A percentile compares a stretch with the other conserved stretches of the same genome.
phyloP scores from a whole-genome alignment of 176 grass and related monocot genomes.

The Avena sativa region DNA sequence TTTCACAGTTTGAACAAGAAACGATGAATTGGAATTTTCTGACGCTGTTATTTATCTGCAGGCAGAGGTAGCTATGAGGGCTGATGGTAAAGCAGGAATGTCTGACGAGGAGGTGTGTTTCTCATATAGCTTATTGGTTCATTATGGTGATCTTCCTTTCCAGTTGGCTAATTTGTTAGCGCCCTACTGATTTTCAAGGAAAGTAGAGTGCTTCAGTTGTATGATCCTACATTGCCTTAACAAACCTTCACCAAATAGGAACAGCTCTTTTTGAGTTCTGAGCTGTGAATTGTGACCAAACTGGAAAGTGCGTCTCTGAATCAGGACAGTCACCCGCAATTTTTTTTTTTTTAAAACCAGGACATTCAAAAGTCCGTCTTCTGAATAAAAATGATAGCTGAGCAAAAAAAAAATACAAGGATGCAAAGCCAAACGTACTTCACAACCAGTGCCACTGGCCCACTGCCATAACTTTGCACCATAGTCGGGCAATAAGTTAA shows the following conservation, averaged over 20 bases:
- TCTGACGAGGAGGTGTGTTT: constrained; percentile 81
- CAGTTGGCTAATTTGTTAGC: constrained; percentile 11
- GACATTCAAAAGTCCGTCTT: not conserved
- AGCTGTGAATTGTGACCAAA: not conserved
- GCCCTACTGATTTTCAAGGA: constrained; percentile 22
- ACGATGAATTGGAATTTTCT: constrained; percentile 28
- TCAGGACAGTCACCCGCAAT: not conserved
- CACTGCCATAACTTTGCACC: not conserved
- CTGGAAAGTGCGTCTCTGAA: not conserved
- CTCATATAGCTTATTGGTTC: not conserved
- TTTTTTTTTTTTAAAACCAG: not conserved
- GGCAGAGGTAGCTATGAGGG: constrained; percentile 96
- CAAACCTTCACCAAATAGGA: constrained; percentile 28
- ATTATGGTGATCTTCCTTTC: not conserved
- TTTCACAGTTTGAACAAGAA: constrained; percentile 1
- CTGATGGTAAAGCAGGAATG: constrained; percentile 96
- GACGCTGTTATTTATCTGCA: constrained; percentile 49
- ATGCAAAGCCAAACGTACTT: constrained; percentile 3
- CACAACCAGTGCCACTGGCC: not conserved
- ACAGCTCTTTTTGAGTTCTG: constrained; percentile 1
- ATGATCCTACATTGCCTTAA: not conserved
- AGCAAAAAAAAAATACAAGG: constrained; percentile 15
- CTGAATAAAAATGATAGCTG: not conserved
- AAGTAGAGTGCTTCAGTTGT: constrained; percentile 17
- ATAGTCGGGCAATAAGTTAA: not conserved